A percentile compares a stretch with the other conserved stretches of the same genome.
These are phyloP conservation scores for Hydnum rufescens DNA, from an alignment of 768 basidiomycete species.

Conservation along the genomic window DNA sequence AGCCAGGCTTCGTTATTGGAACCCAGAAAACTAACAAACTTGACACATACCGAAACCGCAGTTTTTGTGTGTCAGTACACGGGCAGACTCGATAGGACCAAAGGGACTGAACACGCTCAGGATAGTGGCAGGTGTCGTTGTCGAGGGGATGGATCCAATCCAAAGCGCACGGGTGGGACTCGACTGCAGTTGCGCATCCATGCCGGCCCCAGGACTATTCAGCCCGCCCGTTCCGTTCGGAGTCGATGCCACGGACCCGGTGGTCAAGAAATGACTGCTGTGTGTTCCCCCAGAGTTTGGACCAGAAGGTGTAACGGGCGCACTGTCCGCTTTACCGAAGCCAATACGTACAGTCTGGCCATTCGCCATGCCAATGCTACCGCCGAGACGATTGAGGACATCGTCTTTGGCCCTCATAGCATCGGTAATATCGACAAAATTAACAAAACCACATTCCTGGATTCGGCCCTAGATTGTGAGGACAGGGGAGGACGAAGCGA, in stretches of 20 bases:
- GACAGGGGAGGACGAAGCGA: neutral
- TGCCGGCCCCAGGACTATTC: constrained; percentile 23
- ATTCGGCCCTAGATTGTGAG: neutral
- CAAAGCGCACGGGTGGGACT: constrained; percentile 89
- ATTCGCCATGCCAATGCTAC: constrained; percentile 85
- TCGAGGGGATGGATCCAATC: constrained; percentile 93
- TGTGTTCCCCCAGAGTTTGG: constrained; percentile 17
- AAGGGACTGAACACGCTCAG: constrained; percentile 93
- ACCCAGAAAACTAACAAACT: constrained; percentile 3
- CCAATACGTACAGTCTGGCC: constrained; percentile 94
- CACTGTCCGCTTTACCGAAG: constrained; percentile 94
- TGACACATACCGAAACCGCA: constrained; percentile 63
- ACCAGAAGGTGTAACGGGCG: constrained; percentile 62
- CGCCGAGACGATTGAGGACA: constrained; percentile 85
- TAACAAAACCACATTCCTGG: constrained; percentile 97
- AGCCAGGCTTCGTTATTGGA: neutral
- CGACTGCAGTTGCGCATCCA: constrained; percentile 75
- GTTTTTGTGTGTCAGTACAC: constrained; percentile 93
- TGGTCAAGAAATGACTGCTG: constrained; percentile 4
- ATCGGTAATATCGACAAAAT: constrained; percentile 88
- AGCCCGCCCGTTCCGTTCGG: constrained; percentile 24
- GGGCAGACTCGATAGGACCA: constrained; percentile 90
- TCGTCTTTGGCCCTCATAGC: constrained; percentile 98
- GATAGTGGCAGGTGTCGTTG: constrained; percentile 86
- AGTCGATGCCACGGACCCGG: constrained; percentile 19